Evolutionary conservation across 2,329 filamentous ascomycete genomes (phyloP).

Genomic region (Talaromyces sp.): DNA sequence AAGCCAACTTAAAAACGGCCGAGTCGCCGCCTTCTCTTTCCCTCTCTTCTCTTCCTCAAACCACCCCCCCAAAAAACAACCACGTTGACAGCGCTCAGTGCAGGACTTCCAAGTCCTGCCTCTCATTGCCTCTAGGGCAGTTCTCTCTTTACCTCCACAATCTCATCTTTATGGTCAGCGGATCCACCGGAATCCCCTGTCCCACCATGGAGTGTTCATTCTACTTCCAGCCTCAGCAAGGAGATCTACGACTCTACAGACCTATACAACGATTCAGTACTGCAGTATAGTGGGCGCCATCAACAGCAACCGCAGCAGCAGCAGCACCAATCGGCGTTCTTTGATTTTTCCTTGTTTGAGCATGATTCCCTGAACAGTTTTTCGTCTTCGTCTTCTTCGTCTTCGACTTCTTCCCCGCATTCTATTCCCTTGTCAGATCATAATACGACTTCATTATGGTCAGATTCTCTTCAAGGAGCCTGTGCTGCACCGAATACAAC

Average conservation of each 20-base stretch:
- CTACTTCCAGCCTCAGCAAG: slow-evolving; percentile 6
- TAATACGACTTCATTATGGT: slow-evolving; percentile 11
- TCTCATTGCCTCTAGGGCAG: slow-evolving; percentile 13
- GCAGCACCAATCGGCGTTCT: slow-evolving; percentile 1
- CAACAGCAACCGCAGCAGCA: not conserved
- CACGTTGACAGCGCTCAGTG: slow-evolving; percentile 13
- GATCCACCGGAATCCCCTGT: slow-evolving; percentile 11
- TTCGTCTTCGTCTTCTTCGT: slow-evolving; percentile 10
- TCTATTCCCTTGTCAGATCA: slow-evolving; percentile 2
- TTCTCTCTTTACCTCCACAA: slow-evolving; percentile 7
- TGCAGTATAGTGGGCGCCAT: not conserved
- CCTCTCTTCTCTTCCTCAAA: not conserved
- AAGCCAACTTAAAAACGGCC: slow-evolving; percentile 5
- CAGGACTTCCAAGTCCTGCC: slow-evolving; percentile 16
- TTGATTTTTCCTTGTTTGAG: slow-evolving; percentile 14
- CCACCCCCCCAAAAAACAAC: not conserved
- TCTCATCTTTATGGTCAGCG: slow-evolving; percentile 14
- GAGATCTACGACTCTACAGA: not conserved
- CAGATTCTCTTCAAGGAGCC: slow-evolving; percentile 1
- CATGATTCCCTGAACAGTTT: slow-evolving; percentile 8
- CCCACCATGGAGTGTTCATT: slow-evolving; percentile 13
- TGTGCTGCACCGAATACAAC: slow-evolving; percentile 5
- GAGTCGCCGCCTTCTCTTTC: not conserved
- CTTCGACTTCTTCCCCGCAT: slow-evolving; percentile 9
- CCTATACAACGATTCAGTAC: not conserved